These are phyloP conservation scores for Diplotaxis tenuifolia DNA, from an alignment of 345 rosid species.

Conservation along the genomic window DNA sequence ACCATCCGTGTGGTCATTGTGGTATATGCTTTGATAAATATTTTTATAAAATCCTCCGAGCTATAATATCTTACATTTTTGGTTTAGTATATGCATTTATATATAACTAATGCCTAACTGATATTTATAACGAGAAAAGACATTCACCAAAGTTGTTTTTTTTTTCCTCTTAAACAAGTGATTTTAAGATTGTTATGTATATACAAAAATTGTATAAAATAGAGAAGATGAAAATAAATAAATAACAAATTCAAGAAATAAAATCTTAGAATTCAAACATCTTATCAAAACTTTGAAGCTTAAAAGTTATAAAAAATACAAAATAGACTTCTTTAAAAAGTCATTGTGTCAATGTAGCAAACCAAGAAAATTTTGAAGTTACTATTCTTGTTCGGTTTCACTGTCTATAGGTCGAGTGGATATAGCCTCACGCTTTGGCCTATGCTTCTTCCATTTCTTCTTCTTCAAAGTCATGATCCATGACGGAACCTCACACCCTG, in stretches of 20 bases:
- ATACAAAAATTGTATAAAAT: not conserved
- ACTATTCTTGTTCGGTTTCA: slow-evolving; percentile 18
- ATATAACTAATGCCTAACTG: too few relatives aligned
- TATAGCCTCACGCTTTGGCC: slow-evolving; percentile 69
- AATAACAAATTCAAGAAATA: not conserved
- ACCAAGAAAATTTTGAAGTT: not conserved
- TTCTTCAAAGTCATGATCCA: slow-evolving; percentile 74
- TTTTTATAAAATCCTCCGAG: not conserved
- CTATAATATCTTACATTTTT: too few relatives aligned
- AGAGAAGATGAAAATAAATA: not conserved
- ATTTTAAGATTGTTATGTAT: not conserved
- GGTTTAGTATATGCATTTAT: too few relatives aligned
- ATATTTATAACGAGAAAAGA: not conserved
- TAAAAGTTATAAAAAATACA: not conserved
- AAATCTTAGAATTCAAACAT: not conserved
- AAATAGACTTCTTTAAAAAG: not conserved
- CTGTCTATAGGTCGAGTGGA: slow-evolving; percentile 58
- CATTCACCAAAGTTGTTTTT: not conserved
- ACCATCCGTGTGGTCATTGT: not conserved
- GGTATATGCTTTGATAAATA: not conserved
- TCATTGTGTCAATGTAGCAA: not conserved
- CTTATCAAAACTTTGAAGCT: not conserved
- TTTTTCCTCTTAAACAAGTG: not conserved
- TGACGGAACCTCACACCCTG: slow-evolving; percentile 91
- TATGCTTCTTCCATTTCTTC: slow-evolving; percentile 77